Evolutionary conservation across 1,284 basidiomycete genomes (phyloP).

Genomic region (Butyriboletus pseudospeciosus): DNA sequence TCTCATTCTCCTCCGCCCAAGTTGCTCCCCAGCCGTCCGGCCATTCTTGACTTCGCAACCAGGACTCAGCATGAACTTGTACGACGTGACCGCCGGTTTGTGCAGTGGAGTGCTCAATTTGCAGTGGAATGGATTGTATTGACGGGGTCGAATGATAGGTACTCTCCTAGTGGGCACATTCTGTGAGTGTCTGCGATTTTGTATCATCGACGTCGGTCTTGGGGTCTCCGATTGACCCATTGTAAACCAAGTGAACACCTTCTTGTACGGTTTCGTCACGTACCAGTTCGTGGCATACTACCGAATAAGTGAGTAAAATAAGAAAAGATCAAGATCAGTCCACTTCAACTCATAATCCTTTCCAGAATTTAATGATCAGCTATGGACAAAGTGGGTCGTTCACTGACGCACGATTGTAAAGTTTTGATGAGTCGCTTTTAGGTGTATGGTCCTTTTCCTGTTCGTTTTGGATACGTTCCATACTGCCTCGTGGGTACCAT

Average conservation of each 20-base stretch:
- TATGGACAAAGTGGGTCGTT: conserved; percentile 12
- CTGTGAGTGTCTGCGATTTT: conserved; percentile 25
- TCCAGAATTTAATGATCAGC: conserved; percentile 44
- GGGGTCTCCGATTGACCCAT: neutral
- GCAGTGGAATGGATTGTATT: neutral
- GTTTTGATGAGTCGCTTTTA: conserved; percentile 11
- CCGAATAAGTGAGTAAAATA: conserved; percentile 35
- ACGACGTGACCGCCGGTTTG: conserved; percentile 16
- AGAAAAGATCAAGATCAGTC: no score
- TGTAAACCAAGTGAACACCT: conserved; percentile 43
- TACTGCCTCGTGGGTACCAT: conserved; percentile 29
- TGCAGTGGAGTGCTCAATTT: neutral
- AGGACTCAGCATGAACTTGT: conserved; percentile 9
- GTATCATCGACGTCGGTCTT: neutral
- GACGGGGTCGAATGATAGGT: conserved; percentile 22
- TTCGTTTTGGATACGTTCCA: conserved; percentile 46
- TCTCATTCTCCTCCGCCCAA: no score
- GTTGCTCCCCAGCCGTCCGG: neutral
- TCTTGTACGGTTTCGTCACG: conserved; percentile 47
- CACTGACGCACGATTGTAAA: no score
- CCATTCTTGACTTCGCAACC: neutral
- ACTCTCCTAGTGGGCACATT: conserved; percentile 39
- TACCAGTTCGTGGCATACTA: conserved; percentile 47
- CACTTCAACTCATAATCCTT: neutral
- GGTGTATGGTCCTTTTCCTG: conserved; percentile 37